A percentile compares a stretch with the other conserved stretches of the same genome.
Conservation (phyloP, 208 protist genomes). For the Endotrypanum monterogeii region DNA sequence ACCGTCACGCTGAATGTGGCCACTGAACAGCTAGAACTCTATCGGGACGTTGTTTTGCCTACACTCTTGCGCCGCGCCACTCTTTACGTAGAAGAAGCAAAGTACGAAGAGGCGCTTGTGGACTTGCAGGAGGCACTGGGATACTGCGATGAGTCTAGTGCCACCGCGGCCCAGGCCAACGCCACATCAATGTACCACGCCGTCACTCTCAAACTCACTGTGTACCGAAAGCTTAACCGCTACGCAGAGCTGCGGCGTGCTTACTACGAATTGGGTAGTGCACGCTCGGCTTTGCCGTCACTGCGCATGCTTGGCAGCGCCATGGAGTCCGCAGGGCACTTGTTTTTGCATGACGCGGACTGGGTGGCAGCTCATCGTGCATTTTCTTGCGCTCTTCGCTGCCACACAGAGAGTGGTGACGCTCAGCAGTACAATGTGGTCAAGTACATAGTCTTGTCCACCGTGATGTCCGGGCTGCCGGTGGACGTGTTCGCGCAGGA, state of each 20-base stretch:
- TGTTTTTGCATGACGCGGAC: conserved; percentile 85
- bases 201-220: conserved; percentile 18
- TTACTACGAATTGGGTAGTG: conserved; percentile 29
- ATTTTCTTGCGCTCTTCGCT: conserved; percentile 93
- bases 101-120: conserved; percentile 16
- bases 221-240: conserved; percentile 18
- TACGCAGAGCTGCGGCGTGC: conserved; percentile 43
- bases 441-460: conserved; percentile 92
- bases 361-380: conserved; percentile 91
- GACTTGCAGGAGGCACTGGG: conserved; percentile 18
- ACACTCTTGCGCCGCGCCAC: conserved; percentile 76
- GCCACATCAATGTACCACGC: conserved; percentile 20
- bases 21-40: conserved; percentile 37
- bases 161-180: conserved; percentile 18
- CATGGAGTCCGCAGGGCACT: conserved; percentile 87
- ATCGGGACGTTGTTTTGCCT: conserved; percentile 84
- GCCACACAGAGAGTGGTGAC: conserved; percentile 96
- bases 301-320: conserved; percentile 93
- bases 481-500: conserved; percentile 44
- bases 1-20: conserved; percentile 71
- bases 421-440: conserved; percentile 89
- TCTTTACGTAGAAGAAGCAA: conserved; percentile 17
- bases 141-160: conserved; percentile 8
- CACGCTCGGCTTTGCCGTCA: conserved; percentile 79
- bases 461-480: conserved; percentile 53